A percentile compares a stretch with the other conserved stretches of the same genome.
Evolutionary conservation across 2,329 filamentous ascomycete species (phyloP).

Genomic region (Colletotrichum theobromicola): DNA sequence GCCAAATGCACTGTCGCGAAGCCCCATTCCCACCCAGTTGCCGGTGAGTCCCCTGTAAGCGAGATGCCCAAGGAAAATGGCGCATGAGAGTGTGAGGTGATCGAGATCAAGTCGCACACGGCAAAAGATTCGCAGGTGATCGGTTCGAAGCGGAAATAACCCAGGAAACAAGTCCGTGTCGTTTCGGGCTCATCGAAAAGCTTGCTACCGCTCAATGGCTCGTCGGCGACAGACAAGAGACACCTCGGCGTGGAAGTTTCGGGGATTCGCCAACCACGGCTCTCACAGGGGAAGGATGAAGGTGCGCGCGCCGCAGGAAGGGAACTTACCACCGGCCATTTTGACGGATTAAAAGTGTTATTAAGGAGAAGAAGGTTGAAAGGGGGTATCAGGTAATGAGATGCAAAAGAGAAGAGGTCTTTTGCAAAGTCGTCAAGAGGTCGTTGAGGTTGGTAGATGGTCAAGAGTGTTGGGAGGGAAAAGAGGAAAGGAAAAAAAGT

Average conservation of each 20-base stretch:
- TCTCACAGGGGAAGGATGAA: background rate
- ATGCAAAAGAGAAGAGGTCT: slow-evolving; percentile 22
- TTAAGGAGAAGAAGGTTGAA: slow-evolving; percentile 14
- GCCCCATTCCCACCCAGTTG: background rate
- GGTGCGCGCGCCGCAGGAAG: background rate
- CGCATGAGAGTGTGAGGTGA: slow-evolving; percentile 26
- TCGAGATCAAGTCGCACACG: background rate
- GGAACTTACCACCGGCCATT: slow-evolving; percentile 52
- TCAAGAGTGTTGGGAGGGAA: background rate
- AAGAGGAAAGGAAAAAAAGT: slow-evolving; percentile 22
- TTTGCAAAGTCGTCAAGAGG: slow-evolving; percentile 22
- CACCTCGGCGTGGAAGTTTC: background rate
- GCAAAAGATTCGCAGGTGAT: background rate
- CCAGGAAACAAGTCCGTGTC: background rate
- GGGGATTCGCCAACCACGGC: slow-evolving; percentile 10
- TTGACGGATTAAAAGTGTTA: slow-evolving; percentile 27
- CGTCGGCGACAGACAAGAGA: background rate
- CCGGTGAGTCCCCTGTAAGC: background rate
- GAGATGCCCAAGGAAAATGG: slow-evolving; percentile 33
- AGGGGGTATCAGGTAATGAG: slow-evolving; percentile 28
- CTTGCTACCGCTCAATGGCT: slow-evolving; percentile 12
- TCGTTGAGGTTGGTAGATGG: slow-evolving; percentile 11
- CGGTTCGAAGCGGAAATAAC: background rate
- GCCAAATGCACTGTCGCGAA: background rate
- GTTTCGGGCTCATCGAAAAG: background rate